Evolutionary conservation across 2,329 filamentous ascomycete species (phyloP).

Genomic region (Venturia nashicola): DNA sequence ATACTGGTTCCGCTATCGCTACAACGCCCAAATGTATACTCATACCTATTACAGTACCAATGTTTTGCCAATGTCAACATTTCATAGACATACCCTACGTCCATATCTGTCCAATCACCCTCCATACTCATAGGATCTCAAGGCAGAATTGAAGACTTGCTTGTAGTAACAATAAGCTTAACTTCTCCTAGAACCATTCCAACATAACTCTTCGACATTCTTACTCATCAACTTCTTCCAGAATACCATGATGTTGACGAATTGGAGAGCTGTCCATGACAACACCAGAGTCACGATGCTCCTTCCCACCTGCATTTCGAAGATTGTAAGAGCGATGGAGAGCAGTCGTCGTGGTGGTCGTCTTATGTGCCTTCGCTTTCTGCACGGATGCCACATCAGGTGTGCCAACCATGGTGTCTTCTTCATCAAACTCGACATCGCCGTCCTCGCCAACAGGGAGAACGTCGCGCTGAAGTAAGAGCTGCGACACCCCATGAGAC

Average conservation of each 20-base stretch:
- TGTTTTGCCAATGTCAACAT: neutral
- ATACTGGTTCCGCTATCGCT: neutral
- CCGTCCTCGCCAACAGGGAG: neutral
- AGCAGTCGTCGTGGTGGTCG: neutral
- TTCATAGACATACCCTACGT: neutral
- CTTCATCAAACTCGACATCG: conserved; percentile 1
- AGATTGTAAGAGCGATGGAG: neutral
- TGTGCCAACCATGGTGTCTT: neutral
- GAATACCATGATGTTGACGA: neutral
- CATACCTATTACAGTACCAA: neutral
- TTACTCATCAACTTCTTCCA: neutral
- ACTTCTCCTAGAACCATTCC: neutral
- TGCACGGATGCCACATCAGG: neutral
- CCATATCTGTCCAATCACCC: neutral
- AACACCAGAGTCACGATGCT: neutral
- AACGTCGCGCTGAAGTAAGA: neutral
- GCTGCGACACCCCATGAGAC: neutral
- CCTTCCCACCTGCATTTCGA: neutral
- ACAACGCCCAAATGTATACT: neutral
- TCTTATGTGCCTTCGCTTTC: neutral
- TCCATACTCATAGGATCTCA: too few relatives aligned
- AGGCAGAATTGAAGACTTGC: too few relatives aligned
- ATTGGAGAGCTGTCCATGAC: neutral
- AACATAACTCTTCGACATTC: neutral
- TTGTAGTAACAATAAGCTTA: neutral